A percentile compares a stretch with the other conserved stretches of the same genome.
phyloP scores from a whole-genome alignment of 2,329 filamentous ascomycete genomes.

The Tolypocladium album region DNA sequence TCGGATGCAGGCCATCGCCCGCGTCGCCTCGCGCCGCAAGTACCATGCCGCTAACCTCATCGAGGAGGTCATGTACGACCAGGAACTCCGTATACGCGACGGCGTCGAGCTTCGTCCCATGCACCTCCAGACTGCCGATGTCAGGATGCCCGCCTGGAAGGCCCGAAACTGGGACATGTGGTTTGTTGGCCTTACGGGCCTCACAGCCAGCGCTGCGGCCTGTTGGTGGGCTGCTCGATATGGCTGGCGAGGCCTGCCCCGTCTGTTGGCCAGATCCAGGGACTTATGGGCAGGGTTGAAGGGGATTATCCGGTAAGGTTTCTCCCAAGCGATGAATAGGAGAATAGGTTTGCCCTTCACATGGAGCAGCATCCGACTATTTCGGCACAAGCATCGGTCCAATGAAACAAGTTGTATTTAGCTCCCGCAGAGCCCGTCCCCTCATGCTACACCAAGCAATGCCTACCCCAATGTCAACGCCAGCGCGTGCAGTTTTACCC shows the following conservation, averaged over 20 bases:
- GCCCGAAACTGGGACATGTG: conserved; percentile 27
- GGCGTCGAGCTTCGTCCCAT: conserved; percentile 10
- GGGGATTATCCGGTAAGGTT: neutral
- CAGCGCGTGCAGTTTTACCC: neutral
- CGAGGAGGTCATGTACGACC: conserved; percentile 29
- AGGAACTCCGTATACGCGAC: conserved; percentile 13
- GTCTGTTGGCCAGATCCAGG: neutral
- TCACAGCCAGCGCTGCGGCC: neutral
- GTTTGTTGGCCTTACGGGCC: neutral
- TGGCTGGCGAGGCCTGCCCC: neutral
- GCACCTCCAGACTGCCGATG: conserved; percentile 32
- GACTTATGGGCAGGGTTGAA: neutral
- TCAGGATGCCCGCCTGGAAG: conserved; percentile 26
- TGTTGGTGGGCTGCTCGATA: neutral
- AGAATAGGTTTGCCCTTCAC: neutral
- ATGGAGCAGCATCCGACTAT: neutral
- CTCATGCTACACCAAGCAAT: neutral
- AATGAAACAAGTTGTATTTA: neutral
- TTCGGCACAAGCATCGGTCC: neutral
- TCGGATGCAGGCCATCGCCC: conserved; percentile 27
- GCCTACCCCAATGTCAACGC: neutral
- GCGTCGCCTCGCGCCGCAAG: conserved; percentile 23
- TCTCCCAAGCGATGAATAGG: neutral
- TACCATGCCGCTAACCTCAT: conserved; percentile 26
- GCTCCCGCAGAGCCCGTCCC: neutral